Evolutionary conservation across 371 early-diverging fungal genomes (phyloP).

Genomic region (Mortierella sp.): DNA sequence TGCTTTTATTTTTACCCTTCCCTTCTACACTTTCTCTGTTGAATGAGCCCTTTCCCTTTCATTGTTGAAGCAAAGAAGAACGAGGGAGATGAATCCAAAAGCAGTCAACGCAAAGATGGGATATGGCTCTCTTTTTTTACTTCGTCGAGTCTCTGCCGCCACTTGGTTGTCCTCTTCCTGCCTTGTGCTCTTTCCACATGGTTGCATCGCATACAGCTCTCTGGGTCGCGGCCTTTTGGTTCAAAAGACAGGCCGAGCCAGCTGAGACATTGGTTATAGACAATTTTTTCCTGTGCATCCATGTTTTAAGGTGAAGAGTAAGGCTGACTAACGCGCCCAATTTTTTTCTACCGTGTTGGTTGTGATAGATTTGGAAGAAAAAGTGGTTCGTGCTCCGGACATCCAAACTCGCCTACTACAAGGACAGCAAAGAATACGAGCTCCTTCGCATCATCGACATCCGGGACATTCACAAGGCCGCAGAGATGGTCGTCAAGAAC

Average conservation of each 20-base stretch:
- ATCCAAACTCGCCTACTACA: slow-evolving; percentile 85
- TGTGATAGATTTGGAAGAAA: slow-evolving; percentile 84
- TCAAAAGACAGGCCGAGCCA: neutral
- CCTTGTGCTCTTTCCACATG: slow-evolving; percentile 7
- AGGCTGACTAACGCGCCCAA: neutral
- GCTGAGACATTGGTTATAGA: neutral
- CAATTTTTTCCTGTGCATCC: neutral
- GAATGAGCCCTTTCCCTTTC: slow-evolving; percentile 4
- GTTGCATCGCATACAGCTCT: slow-evolving; percentile 2
- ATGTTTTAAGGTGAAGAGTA: neutral
- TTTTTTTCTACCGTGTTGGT: neutral
- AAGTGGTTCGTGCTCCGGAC: slow-evolving; percentile 90
- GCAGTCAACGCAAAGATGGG: slow-evolving; percentile 5
- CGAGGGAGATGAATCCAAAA: neutral
- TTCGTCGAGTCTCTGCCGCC: neutral
- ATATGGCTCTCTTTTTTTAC: neutral
- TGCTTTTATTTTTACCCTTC: slow-evolving; percentile 11
- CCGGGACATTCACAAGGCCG: slow-evolving; percentile 80
- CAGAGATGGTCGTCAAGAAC: slow-evolving; percentile 78
- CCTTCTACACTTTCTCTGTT: slow-evolving; percentile 2
- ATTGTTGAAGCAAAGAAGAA: neutral
- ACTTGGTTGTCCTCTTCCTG: neutral
- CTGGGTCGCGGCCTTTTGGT: neutral
- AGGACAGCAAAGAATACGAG: slow-evolving; percentile 91
- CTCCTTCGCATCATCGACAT: slow-evolving; percentile 81